phyloP scores from a whole-genome alignment of 495 filamentous ascomycete genomes.

The Penicillium cosmopolitanum region DNA sequence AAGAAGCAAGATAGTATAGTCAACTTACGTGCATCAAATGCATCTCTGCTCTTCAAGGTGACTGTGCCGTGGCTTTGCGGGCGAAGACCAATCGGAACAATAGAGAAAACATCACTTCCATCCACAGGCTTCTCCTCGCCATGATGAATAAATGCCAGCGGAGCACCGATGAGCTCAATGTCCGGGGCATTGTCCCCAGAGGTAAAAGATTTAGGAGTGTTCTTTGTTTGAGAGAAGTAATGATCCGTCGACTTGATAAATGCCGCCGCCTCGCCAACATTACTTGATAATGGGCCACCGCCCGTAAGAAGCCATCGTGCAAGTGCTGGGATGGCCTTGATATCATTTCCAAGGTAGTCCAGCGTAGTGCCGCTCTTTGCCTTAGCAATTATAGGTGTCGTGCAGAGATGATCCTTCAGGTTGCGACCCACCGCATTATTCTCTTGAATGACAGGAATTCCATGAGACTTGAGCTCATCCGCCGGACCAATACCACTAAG shows the following conservation, averaged over 20 bases:
- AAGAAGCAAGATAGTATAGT: background rate
- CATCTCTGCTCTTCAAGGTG: slow-evolving; percentile 21
- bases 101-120: slow-evolving; percentile 21
- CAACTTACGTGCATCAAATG: slow-evolving; percentile 24
- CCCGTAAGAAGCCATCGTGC: slow-evolving; percentile 22
- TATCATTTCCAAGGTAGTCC: slow-evolving; percentile 23
- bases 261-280: slow-evolving; percentile 27
- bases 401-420: slow-evolving; percentile 24
- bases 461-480: slow-evolving; percentile 34
- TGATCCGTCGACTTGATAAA: slow-evolving; percentile 24
- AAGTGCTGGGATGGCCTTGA: slow-evolving; percentile 24
- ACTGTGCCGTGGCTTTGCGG: slow-evolving; percentile 26
- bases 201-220: slow-evolving; percentile 11
- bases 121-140: slow-evolving; percentile 22
- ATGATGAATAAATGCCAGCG: slow-evolving; percentile 29
- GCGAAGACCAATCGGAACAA: slow-evolving; percentile 23
- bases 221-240: slow-evolving; percentile 9
- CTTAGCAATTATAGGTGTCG: slow-evolving; percentile 29
- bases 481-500: slow-evolving; percentile 41
- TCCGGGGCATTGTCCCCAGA: slow-evolving; percentile 22
- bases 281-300: slow-evolving; percentile 26
- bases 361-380: slow-evolving; percentile 23
- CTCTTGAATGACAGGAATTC: slow-evolving; percentile 17
- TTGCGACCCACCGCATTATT: slow-evolving; percentile 21
- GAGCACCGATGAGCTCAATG: slow-evolving; percentile 29